Base-by-base conservation (phyloP, 1,284 basidiomycete genomes). In the Moniliophthora roreri region DNA sequence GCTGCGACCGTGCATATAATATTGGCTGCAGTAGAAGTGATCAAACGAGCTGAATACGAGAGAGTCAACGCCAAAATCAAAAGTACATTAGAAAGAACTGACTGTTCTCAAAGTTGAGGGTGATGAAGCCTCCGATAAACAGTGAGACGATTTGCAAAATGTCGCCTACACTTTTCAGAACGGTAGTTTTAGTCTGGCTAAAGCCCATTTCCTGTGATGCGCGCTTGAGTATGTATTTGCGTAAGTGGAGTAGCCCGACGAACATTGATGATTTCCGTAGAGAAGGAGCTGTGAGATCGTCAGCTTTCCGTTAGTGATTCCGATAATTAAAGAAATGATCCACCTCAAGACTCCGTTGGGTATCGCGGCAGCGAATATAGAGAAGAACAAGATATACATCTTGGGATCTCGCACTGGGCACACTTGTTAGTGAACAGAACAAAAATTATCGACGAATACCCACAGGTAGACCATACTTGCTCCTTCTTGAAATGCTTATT, bases 401-500 rank as follows among this genome's bases (percentile, higher is more conserved):
- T 69, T 68, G 1, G 66, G 64, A 53, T 69, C 68, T 13, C 47
- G 39, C 34, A 69, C 39, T 40, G 55, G 4, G 63, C 61, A 50
- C 59, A 57, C n/a, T 60, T 48, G 24, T 21, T 16, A 40, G n/a
- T 40, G n/a, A 16, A 40, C 11, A 10, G 9, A 18, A 9, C 3
- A 10, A 10, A 11, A 16, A 21, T 13, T 40, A 40, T 15, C 39
- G 39, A 40, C 10, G 9, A 21, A 21, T 16, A 11, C 39, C 39
- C 16, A 40, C 39, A 16, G 9, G 39, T 16, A 40, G 9, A 16
- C 39, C 39, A 18, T 16, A 68, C 53, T 48, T 69, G 68, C 28
- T 65, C 62, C 45, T 51, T 47, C 50, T 69, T 68, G 59, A 67
- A 68, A 16, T 53, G 57, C 36, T 64, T 65, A 50, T 66, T 66